phyloP scores from a whole-genome alignment of 495 filamentous ascomycete species.

The Xylaria palmicola region DNA sequence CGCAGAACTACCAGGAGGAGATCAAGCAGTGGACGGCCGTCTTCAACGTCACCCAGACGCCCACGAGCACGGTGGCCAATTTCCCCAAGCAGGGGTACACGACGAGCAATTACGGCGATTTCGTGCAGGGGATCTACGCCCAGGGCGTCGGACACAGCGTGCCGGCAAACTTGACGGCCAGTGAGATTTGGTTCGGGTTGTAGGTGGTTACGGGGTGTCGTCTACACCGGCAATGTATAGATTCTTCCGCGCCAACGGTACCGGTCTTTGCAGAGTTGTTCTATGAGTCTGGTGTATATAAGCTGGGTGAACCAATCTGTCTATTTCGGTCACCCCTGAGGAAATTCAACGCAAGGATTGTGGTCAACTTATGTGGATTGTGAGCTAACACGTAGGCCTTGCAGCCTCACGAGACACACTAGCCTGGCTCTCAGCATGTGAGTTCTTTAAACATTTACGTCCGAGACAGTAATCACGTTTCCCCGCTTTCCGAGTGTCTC shows the following conservation, averaged over 20 bases:
- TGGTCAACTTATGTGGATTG: neutral
- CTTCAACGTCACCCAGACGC: slow-evolving; percentile 35
- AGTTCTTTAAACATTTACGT: no score
- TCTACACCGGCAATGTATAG: neutral
- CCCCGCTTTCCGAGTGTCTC: no score
- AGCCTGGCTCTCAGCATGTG: neutral
- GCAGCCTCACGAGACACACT: neutral
- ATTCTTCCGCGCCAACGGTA: neutral
- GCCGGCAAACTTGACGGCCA: slow-evolving; percentile 37
- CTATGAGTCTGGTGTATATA: neutral
- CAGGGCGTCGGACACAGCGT: slow-evolving; percentile 41
- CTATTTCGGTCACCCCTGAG: no score
- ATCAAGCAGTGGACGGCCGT: slow-evolving; percentile 56
- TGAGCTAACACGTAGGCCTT: neutral
- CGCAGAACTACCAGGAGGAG: slow-evolving; percentile 47
- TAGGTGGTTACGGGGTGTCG: neutral
- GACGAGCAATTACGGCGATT: slow-evolving; percentile 37
- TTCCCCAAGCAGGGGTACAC: slow-evolving; percentile 37
- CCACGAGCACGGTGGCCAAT: slow-evolving; percentile 32
- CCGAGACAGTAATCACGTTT: no score
- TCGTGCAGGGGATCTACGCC: slow-evolving; percentile 41
- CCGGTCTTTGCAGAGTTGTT: neutral
- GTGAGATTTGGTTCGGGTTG: slow-evolving; percentile 39
- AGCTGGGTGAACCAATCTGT: no score
- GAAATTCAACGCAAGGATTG: no score